These are phyloP conservation scores for Nowakowskiella sp. DNA, from an alignment of 192 early-diverging fungal species.

Conservation along the genomic window DNA sequence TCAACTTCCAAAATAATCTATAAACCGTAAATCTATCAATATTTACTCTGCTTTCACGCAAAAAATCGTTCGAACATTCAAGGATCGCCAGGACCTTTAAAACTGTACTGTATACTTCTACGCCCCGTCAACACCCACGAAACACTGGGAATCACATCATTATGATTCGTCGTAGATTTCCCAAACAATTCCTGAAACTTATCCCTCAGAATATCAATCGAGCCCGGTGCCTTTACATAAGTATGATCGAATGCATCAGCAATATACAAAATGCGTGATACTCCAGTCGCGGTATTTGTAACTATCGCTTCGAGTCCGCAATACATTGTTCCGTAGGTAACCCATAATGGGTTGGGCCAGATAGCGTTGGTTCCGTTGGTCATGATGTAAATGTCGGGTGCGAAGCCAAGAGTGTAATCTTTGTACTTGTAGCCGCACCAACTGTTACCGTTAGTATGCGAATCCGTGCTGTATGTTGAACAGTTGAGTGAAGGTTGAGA, in stretches of 20 bases:
- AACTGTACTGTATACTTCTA: constrained; percentile 4
- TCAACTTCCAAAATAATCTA: too few relatives aligned
- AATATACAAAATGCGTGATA: constrained; percentile 11
- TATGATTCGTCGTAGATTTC: background rate
- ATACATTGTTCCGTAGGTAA: too few relatives aligned
- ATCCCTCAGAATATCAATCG: constrained; percentile 13
- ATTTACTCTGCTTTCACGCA: too few relatives aligned
- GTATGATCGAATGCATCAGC: constrained; percentile 15
- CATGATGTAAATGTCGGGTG: constrained; percentile 1
- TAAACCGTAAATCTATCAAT: too few relatives aligned
- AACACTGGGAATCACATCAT: constrained; percentile 4
- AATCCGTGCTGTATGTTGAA: too few relatives aligned
- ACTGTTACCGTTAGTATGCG: constrained; percentile 16
- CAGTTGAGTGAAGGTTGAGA: too few relatives aligned
- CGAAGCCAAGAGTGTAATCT: constrained; percentile 14
- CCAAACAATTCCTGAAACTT: constrained; percentile 8
- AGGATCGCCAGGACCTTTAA: constrained; percentile 15
- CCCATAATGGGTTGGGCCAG: constrained; percentile 3
- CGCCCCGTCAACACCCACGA: constrained; percentile 13
- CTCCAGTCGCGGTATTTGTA: background rate
- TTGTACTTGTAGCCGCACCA: constrained; percentile 20
- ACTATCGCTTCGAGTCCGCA: constrained; percentile 21
- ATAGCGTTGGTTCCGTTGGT: constrained; percentile 2
- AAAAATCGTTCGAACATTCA: too few relatives aligned
- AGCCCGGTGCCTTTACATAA: constrained; percentile 10